Percentiles rank a stretch among this genome's conserved stretches.
These are phyloP conservation scores for Sphagnum tenellum DNA, from an alignment of 225 moss, liverwort and hornwort species.

Conservation along the genomic window DNA sequence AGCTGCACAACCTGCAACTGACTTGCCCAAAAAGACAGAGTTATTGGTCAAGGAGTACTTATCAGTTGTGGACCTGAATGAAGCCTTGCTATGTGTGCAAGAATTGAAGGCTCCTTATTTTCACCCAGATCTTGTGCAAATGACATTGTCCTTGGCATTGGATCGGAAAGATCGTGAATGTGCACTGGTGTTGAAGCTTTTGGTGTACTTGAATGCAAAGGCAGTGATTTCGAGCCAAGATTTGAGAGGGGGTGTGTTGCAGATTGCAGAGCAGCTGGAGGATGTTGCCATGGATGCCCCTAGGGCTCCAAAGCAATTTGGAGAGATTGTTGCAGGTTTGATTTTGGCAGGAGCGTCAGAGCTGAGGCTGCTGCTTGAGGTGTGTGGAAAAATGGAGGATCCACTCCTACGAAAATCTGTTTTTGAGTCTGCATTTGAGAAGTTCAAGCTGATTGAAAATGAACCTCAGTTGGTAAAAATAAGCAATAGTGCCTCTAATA, in stretches of 20 bases:
- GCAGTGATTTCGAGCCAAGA: slow-evolving; percentile 35
- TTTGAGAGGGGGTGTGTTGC: slow-evolving; percentile 37
- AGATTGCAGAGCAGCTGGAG: slow-evolving; percentile 41
- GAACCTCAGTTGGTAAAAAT: no score
- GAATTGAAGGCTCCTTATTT: slow-evolving; percentile 38
- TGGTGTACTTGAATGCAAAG: slow-evolving; percentile 34
- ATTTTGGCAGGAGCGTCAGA: slow-evolving; percentile 28
- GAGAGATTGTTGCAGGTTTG: slow-evolving; percentile 38
- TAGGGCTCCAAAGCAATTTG: slow-evolving; percentile 46
- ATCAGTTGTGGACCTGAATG: slow-evolving; percentile 40
- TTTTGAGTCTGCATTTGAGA: no score
- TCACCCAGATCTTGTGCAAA: slow-evolving; percentile 40
- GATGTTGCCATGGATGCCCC: slow-evolving; percentile 57
- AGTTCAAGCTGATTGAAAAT: no score
- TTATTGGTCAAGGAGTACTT: slow-evolving; percentile 51
- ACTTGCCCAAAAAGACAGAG: slow-evolving; percentile 37
- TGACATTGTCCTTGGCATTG: slow-evolving; percentile 27
- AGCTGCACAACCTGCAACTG: slow-evolving; percentile 13
- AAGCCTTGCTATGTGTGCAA: slow-evolving; percentile 49
- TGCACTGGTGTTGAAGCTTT: slow-evolving; percentile 44
- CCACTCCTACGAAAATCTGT: no score
- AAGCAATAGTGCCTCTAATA: no score
- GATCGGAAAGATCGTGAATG: slow-evolving; percentile 49
- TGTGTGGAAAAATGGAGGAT: slow-evolving; percentile 33
- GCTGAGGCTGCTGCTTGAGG: slow-evolving; percentile 31